A percentile compares a stretch with the other conserved stretches of the same genome.
Evolutionary conservation across 352 stramenopile species (phyloP).

Genomic region (Phytophthora sp.): DNA sequence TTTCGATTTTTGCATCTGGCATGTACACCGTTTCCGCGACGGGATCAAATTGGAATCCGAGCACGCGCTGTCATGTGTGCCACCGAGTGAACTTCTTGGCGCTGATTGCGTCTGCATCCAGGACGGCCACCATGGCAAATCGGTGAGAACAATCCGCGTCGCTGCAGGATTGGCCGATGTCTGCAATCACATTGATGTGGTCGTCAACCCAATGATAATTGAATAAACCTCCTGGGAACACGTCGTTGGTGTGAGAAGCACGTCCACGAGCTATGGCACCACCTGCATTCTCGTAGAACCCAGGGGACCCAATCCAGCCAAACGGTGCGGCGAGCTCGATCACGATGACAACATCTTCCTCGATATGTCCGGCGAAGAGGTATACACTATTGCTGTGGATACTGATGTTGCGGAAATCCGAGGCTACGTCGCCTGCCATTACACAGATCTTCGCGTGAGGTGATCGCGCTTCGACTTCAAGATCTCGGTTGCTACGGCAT

Average conservation of each 20-base stretch:
- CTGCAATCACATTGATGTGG: too few species aligned
- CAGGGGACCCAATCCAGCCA: background rate
- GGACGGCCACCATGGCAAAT: background rate
- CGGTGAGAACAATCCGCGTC: background rate
- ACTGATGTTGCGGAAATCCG: background rate
- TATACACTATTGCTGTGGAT: background rate
- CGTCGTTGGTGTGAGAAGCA: too few species aligned
- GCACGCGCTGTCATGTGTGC: background rate
- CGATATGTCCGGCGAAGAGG: background rate
- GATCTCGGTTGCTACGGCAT: too few species aligned
- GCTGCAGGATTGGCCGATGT: too few species aligned
- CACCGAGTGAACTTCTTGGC: background rate
- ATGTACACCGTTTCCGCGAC: too few species aligned
- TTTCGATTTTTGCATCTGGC: too few species aligned
- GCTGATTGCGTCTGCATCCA: background rate
- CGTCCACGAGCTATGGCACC: too few species aligned
- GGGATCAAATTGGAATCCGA: background rate
- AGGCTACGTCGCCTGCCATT: background rate
- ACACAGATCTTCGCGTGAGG: too few species aligned
- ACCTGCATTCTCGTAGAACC: background rate
- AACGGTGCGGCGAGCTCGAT: too few species aligned
- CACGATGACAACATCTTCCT: background rate
- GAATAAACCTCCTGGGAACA: too few species aligned
- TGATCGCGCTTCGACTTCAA: too few species aligned
- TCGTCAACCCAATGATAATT: too few species aligned